Conservation (phyloP, 1,139 yeast species). For the Kodamaea plutei region DNA sequence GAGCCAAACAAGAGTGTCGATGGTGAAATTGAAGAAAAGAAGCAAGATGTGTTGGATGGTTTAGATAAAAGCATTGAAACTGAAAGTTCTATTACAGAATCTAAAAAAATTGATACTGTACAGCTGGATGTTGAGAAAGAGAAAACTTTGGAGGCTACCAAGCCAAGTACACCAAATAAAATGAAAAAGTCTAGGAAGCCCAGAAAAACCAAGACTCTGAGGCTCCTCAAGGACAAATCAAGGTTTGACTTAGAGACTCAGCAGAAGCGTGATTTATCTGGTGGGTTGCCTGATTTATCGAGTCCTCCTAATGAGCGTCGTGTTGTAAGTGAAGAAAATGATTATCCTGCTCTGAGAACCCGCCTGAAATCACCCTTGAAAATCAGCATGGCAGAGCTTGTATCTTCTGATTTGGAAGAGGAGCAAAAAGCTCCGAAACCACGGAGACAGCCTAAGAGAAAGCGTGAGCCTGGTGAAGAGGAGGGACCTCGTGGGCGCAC, state of each 20-base stretch:
- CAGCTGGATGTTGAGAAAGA: too few relatives aligned
- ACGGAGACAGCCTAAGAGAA: constrained; percentile 5
- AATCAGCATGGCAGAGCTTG: constrained; percentile 27
- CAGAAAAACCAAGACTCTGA: constrained; percentile 2
- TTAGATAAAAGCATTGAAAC: too few relatives aligned
- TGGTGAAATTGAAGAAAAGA: too few relatives aligned
- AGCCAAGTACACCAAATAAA: constrained; percentile 7
- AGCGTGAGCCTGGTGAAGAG: constrained; percentile 5
- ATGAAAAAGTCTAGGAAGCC: constrained; percentile 1
- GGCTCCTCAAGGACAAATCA: constrained; percentile 3
- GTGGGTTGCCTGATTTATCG: constrained; percentile 6
- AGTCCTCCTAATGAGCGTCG: constrained; percentile 3
- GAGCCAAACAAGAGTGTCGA: too few relatives aligned
- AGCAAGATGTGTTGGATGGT: too few relatives aligned
- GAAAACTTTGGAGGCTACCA: constrained; percentile 1
- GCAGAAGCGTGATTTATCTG: constrained; percentile 8
- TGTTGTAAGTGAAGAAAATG: constrained; percentile 11
- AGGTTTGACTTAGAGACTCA: constrained; percentile 7
- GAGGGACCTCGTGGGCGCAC: constrained; percentile 13
- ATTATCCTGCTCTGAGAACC: constrained; percentile 37
- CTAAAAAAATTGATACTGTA: too few relatives aligned
- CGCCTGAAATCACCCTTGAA: constrained; percentile 43
- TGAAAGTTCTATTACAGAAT: too few relatives aligned
- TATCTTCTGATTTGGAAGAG: constrained; percentile 21
- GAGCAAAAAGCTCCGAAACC: constrained; percentile 9